Evolutionary conservation across 2,329 filamentous ascomycete species (phyloP).

Genomic region (Aquanectria penicillioides): DNA sequence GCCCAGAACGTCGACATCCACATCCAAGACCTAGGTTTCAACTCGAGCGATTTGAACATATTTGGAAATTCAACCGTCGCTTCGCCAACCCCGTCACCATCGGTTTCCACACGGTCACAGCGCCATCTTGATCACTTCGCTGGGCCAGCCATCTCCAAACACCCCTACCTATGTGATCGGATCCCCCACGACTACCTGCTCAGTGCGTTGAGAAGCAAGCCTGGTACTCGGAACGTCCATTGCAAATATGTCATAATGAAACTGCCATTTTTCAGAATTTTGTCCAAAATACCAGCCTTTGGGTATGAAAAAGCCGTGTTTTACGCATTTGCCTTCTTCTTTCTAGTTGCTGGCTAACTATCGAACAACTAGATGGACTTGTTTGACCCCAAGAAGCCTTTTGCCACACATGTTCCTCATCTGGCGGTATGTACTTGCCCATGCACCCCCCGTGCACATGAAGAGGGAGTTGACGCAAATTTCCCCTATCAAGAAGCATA

Average conservation of each 20-base stretch:
- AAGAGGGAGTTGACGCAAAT: too few species aligned
- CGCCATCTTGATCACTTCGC: too few species aligned
- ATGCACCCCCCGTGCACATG: too few species aligned
- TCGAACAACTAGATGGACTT: conserved; percentile 35
- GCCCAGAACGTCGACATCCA: not conserved
- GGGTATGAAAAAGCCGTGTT: conserved; percentile 6
- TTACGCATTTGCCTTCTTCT: too few species aligned
- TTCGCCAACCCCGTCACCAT: not conserved
- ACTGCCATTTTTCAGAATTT: conserved; percentile 8
- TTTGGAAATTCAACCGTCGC: conserved; percentile 13
- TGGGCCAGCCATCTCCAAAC: not conserved
- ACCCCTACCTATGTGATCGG: not conserved
- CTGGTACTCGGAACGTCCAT: conserved; percentile 1
- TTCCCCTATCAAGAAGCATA: too few species aligned
- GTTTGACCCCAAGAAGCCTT: conserved; percentile 30
- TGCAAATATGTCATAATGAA: not conserved
- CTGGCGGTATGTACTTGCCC: conserved; percentile 41
- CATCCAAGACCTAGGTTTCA: too few species aligned
- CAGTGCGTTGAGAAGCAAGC: conserved; percentile 3
- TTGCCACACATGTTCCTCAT: conserved; percentile 27
- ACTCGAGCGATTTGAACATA: not conserved
- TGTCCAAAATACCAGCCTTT: conserved; percentile 7
- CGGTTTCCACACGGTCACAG: not conserved
- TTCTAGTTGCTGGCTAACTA: too few species aligned
- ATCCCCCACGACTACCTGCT: not conserved